Percentiles rank a stretch among this genome's conserved stretches.
Evolutionary conservation across 805 yeast genomes (phyloP).

Genomic region (Nakazawaea ernobii): DNA sequence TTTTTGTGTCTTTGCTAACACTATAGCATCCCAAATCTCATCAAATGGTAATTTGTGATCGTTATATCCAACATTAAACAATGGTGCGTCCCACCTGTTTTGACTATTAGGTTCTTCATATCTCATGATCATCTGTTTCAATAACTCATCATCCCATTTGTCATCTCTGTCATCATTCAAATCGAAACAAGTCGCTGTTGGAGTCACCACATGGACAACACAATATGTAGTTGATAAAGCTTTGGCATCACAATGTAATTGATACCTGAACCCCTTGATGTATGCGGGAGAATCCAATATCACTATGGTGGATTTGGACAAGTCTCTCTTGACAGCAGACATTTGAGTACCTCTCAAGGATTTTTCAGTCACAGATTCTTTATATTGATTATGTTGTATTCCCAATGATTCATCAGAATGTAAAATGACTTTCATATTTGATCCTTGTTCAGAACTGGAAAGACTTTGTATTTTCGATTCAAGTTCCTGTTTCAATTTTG

Average conservation of each 20-base stretch:
- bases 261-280: conserved; percentile 94
- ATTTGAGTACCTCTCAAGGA: conserved; percentile 78
- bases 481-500: conserved; percentile 43
- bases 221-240: conserved; percentile 76
- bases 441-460: conserved; percentile 39
- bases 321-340: conserved; percentile 81
- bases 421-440: conserved; percentile 53
- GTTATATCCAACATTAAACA: conserved; percentile 61
- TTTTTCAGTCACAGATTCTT: conserved; percentile 72
- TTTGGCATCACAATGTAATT: conserved; percentile 89
- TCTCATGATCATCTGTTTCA: conserved; percentile 69
- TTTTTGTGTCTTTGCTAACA: conserved; percentile 54
- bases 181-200: conserved; percentile 52
- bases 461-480: conserved; percentile 37
- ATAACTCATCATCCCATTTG: conserved; percentile 60
- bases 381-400: conserved; percentile 60
- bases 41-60: conserved; percentile 55
- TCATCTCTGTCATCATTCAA: conserved; percentile 47
- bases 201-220: conserved; percentile 72
- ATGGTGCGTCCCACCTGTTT: conserved; percentile 91
- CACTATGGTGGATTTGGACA: conserved; percentile 65
- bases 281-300: conserved; percentile 82
- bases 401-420: conserved; percentile 79
- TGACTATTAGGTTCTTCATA: conserved; percentile 90
- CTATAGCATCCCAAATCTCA: conserved; percentile 60